Evolutionary conservation across 2,329 filamentous ascomycete genomes (phyloP), one percentile per base, ranked within the genome.

Genomic region (Botrytis byssoidea): DNA sequence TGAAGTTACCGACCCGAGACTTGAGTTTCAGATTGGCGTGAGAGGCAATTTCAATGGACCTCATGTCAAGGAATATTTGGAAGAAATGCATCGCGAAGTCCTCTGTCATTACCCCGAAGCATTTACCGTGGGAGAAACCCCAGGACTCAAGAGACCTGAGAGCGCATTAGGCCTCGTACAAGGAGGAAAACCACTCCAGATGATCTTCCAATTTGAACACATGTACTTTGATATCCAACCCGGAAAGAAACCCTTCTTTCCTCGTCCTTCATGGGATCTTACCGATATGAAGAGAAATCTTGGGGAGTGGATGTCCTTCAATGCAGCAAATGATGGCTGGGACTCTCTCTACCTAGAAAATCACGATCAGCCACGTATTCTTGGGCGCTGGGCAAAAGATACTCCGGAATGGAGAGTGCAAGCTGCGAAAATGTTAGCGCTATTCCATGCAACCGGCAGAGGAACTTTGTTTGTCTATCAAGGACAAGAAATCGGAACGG

Each of bases 201-300:
- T 93, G 90, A 90, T 93, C 51, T 93, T 93, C 82, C 88, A 92
- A 77, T 93, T 93, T 79, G 90, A 92, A 73, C 83, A 77, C 78
- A 84, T 79, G 61, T 72, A 29, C 18, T 69, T 66, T 14, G 55
- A 64, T 12, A 57, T 72, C 40, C 57, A 66, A 29, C 46, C 61
- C 4, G 70, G 61, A 0, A 32, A 42, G 29, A 67, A 67, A n/a
- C 44, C 70, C 1, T 57, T 66, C 60, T 85, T 75, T 79, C 60
- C 70, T 1, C 37, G 60, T 7, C 85, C 74, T 79, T 83, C 61
- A 70, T 81, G 79, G 80, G 32, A 74, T 14, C 69, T 81, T 72
- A 75, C 82, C 2, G 82, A 83, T 42, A 79, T 88, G 3, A 88
- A 87, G 75, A 75, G 77, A 1, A 84, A 86, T 57, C 82, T 88